These are phyloP conservation scores for Paracamarosporium sp. DNA, from an alignment of 2,329 filamentous ascomycete genomes.

Conservation along the genomic window DNA sequence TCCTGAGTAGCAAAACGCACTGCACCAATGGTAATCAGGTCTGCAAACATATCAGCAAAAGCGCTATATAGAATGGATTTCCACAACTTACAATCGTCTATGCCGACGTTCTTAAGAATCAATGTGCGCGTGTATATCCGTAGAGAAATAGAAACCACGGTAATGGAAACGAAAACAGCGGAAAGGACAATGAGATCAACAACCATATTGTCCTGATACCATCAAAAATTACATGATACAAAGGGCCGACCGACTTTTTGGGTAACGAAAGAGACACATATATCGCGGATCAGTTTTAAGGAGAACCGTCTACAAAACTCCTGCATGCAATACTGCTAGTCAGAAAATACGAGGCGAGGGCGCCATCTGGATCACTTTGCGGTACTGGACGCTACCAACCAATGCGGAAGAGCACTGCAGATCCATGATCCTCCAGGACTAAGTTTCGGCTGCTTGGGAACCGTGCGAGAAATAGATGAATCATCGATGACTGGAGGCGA, in stretches of 20 bases:
- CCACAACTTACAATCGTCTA: neutral
- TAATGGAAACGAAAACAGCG: neutral
- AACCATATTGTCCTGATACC: neutral
- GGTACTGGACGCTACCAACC: neutral
- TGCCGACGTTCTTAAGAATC: neutral
- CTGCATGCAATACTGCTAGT: neutral
- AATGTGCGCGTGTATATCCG: neutral
- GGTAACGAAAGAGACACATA: neutral
- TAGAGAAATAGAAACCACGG: neutral
- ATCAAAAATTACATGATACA: neutral
- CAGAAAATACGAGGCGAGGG: neutral
- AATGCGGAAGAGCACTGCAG: neutral
- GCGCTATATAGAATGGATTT: neutral
- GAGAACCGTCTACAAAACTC: neutral
- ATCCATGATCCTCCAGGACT: neutral
- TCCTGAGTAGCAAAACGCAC: neutral
- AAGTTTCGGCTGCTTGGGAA: neutral
- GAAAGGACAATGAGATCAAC: neutral
- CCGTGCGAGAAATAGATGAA: neutral
- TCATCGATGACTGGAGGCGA: neutral
- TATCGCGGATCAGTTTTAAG: neutral
- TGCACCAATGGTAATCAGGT: neutral
- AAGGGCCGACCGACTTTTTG: neutral
- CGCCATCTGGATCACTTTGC: neutral
- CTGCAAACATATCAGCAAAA: neutral